phyloP scores from a whole-genome alignment of 2,329 filamentous ascomycete species.

The Hypoxylon sp. region DNA sequence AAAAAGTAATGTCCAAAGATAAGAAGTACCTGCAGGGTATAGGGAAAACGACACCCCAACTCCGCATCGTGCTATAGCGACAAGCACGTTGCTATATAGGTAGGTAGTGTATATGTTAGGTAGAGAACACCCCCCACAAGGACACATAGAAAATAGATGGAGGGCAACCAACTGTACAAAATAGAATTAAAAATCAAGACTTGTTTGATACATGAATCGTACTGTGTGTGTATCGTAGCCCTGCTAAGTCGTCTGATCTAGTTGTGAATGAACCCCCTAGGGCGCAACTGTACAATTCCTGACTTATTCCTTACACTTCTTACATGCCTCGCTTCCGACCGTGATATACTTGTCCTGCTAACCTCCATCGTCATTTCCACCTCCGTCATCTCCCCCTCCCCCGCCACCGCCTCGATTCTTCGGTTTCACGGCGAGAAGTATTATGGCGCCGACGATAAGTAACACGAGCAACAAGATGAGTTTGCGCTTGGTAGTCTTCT shows the following conservation, averaged over 20 bases:
- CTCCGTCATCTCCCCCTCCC: conserved; percentile 20
- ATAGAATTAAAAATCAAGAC: conserved; percentile 31
- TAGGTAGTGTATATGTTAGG: neutral
- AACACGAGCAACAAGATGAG: conserved; percentile 89
- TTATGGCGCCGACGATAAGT: conserved; percentile 87
- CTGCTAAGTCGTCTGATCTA: conserved; percentile 25
- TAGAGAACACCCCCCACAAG: conserved; percentile 10
- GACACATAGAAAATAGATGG: conserved; percentile 12
- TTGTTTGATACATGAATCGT: conserved; percentile 32
- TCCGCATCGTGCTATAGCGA: conserved; percentile 18
- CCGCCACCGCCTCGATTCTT: conserved; percentile 59
- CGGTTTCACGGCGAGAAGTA: conserved; percentile 83
- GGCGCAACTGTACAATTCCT: conserved; percentile 19
- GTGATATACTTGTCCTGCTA: neutral
- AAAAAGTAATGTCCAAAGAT: conserved; percentile 21
- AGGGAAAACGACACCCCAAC: conserved; percentile 26
- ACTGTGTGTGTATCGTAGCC: conserved; percentile 40
- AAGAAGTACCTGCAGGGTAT: conserved; percentile 29
- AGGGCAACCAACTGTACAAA: conserved; percentile 13
- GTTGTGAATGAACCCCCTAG: conserved; percentile 13
- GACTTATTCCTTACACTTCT: conserved; percentile 20
- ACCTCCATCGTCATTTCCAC: conserved; percentile 12
- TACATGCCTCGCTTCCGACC: conserved; percentile 9
- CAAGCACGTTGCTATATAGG: conserved; percentile 3
- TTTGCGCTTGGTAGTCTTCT: conserved; percentile 88